These are phyloP conservation scores for Diaporthe eres DNA, from an alignment of 2,329 filamentous ascomycete genomes.

Conservation along the genomic window DNA sequence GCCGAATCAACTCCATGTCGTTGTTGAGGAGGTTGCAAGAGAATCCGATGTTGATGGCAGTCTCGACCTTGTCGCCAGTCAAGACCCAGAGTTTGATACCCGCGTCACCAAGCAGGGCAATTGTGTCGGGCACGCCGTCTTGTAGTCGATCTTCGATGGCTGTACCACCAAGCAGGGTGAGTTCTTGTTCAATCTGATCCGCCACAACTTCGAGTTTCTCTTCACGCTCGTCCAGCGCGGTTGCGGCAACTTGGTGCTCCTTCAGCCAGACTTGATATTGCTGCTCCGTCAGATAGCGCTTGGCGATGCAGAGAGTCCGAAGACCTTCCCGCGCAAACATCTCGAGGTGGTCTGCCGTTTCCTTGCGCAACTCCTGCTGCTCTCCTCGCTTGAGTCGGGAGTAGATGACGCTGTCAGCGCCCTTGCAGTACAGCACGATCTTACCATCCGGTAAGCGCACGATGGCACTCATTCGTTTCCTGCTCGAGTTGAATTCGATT, in stretches of 20 bases:
- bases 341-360: conserved; percentile 94
- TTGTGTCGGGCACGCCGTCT: conserved; percentile 96
- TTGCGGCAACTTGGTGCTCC: conserved; percentile 88
- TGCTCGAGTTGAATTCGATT: conserved; percentile 95
- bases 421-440: conserved; percentile 96
- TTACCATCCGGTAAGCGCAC: conserved; percentile 92
- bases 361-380: conserved; percentile 84
- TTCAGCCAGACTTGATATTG: conserved; percentile 89
- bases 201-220: conserved; percentile 93
- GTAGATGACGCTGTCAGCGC: conserved; percentile 97
- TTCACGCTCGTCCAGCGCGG: conserved; percentile 87
- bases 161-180: conserved; percentile 90
- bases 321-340: conserved; percentile 97
- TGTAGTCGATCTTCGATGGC: conserved; percentile 98
- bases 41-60: conserved; percentile 99
- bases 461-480: conserved; percentile 98
- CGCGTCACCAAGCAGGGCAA: conserved; percentile 88
- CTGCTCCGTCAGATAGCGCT: conserved; percentile 82
- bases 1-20: conserved; percentile 94
- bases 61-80: conserved; percentile 98
- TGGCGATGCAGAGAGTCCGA: conserved; percentile 93
- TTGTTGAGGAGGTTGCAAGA: conserved; percentile 98
- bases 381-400: conserved; percentile 88
- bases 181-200: conserved; percentile 90
- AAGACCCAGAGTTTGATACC: conserved; percentile 99